These are phyloP conservation scores for Magnusiomyces fungicola DNA, from an alignment of 1,139 yeast genomes.

Conservation along the genomic window DNA sequence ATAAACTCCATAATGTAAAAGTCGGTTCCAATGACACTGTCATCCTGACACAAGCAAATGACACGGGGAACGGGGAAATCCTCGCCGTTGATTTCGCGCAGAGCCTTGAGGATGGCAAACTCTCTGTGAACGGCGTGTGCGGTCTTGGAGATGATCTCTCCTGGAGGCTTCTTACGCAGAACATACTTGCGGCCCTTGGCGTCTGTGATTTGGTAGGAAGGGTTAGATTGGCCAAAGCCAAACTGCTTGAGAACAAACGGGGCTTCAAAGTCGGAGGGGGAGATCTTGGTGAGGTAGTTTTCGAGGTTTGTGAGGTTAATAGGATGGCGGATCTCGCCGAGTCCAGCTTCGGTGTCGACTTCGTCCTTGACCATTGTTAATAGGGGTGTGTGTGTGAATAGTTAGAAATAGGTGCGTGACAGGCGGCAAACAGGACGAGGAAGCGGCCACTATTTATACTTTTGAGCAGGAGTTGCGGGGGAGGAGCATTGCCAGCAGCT, in stretches of 20 bases:
- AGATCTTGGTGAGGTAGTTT: conserved; percentile 20
- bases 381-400: too few species aligned
- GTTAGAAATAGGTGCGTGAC: too few species aligned
- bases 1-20: conserved; percentile 57
- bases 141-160: conserved; percentile 48
- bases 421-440: too few species aligned
- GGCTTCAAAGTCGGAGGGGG: conserved; percentile 14
- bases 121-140: conserved; percentile 66
- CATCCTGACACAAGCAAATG: conserved; percentile 55
- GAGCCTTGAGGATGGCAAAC: conserved; percentile 45
- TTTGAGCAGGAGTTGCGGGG: too few species aligned
- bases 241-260: conserved; percentile 41
- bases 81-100: conserved; percentile 21
- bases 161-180: conserved; percentile 54
- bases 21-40: conserved; percentile 64
- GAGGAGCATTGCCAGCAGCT: too few species aligned
- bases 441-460: too few species aligned
- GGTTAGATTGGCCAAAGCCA: conserved; percentile 61
- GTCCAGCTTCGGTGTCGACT: conserved; percentile 33
- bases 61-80: conserved; percentile 57
- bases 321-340: conserved; percentile 35
- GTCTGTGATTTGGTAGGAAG: conserved; percentile 50
- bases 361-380: conserved; percentile 11
- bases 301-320: conserved; percentile 36
- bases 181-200: conserved; percentile 40